Evolutionary conservation across 225 moss, liverwort and hornwort genomes (phyloP).

Genomic region (Antitrichia curtipendula): DNA sequence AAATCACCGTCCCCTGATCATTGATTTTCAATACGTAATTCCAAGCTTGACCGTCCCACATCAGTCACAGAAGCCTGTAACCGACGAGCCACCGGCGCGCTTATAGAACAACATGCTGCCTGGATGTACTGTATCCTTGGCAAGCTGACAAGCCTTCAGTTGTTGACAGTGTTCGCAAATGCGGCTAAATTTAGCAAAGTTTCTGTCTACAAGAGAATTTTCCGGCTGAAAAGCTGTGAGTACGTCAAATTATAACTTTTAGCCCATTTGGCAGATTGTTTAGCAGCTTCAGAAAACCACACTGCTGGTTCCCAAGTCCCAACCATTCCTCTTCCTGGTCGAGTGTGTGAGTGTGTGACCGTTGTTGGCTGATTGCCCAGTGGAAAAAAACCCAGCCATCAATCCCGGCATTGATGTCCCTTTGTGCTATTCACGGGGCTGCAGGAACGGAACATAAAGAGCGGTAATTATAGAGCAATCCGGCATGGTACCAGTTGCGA

Average conservation of each 20-base stretch:
- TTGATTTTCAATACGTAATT: background rate
- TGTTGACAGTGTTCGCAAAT: background rate
- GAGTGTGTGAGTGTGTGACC: background rate
- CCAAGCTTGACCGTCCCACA: background rate
- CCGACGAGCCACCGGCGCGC: background rate
- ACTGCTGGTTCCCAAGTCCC: background rate
- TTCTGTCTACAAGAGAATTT: background rate
- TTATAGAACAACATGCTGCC: too few relatives aligned
- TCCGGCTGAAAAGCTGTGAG: background rate
- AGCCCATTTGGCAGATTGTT: background rate
- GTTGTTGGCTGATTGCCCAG: background rate
- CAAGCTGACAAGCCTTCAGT: background rate
- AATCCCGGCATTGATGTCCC: background rate
- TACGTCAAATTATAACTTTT: background rate
- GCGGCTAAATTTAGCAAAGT: background rate
- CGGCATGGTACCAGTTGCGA: background rate
- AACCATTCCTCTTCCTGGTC: background rate
- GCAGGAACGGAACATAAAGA: constrained; percentile 14
- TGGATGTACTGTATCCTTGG: background rate
- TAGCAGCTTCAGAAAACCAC: background rate
- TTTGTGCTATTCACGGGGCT: constrained; percentile 5
- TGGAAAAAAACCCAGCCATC: background rate
- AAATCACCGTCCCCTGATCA: background rate
- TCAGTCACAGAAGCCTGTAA: background rate
- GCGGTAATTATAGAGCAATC: constrained; percentile 16